Evolutionary conservation across 192 early-diverging fungal species (phyloP), one percentile per base, ranked within the genome.

Genomic region (Dispira simplex): DNA sequence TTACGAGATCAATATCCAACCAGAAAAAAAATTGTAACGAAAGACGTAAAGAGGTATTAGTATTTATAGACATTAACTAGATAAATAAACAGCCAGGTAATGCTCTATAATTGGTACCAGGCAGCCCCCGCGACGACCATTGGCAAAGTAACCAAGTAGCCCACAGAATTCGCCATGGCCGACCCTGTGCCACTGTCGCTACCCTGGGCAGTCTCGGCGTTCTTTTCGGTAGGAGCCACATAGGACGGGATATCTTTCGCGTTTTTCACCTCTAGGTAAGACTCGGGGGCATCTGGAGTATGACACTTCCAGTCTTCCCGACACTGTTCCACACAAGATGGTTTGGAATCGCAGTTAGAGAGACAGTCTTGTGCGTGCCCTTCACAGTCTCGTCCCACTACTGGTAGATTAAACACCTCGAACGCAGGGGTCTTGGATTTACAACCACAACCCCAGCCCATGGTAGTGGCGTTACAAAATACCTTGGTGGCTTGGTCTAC

Each of bases 401-500:
- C 71, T 21, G 76, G 76, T 68, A 73, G 71, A 69, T 77, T 72
- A 69, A 68, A 77, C 20, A 64, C 57, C 28, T 70, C 64, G 64
- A 74, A 76, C 49, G 75, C 67, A 21, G 76, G 76, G 3, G 69
- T 68, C 59, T 74, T 69, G 25, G 62, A 60, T 64, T 58, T 46
- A 66, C 79, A 80, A 3, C 74, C 76, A 25, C 79, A 80, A 44
- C 76, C 76, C 79, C 79, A 80, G 32, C 71, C 79, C 70, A 80
- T 67, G 20, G 79, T 80, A n/a, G 64, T 68, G 8, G 63, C 1
- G 68, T 80, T 80, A 46, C 79, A 80, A 63, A 80, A 80, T 21
- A 72, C 71, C 79, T 75, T 74, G 21, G 67, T 67, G 1, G 76
- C 70, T 55, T 69, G 63, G 21, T 70, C 44, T 28, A 72, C 67